phyloP scores from a whole-genome alignment of 495 filamentous ascomycete genomes.

The Xylaria palmicola region DNA sequence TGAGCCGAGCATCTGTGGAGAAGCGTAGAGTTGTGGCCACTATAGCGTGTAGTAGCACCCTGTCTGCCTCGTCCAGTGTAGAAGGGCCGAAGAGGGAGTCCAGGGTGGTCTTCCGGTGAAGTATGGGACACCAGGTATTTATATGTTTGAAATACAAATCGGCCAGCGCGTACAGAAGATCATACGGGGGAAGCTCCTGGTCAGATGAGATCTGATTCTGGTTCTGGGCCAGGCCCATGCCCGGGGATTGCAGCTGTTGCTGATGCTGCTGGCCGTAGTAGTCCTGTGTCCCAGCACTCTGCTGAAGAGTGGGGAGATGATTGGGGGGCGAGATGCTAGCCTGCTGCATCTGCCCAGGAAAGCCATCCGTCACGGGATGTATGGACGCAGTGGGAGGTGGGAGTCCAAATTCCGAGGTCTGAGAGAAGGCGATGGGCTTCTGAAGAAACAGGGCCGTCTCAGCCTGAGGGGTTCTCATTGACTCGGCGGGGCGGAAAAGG shows the following conservation, averaged over 20 bases:
- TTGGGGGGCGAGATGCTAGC: slow-evolving; percentile 37
- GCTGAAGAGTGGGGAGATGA: slow-evolving; percentile 29
- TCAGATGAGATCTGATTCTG: slow-evolving; percentile 52
- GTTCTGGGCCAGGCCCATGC: slow-evolving; percentile 36
- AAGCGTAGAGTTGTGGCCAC: slow-evolving; percentile 84
- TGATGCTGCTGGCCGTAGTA: slow-evolving; percentile 45
- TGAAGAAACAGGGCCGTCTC: slow-evolving; percentile 64
- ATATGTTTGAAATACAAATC: slow-evolving; percentile 90
- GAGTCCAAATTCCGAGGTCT: slow-evolving; percentile 37
- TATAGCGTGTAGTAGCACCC: slow-evolving; percentile 81
- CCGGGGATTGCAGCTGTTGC: slow-evolving; percentile 45
- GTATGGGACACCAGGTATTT: slow-evolving; percentile 87
- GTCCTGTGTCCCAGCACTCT: slow-evolving; percentile 38
- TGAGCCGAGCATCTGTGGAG: slow-evolving; percentile 70
- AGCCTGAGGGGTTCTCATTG: slow-evolving; percentile 52
- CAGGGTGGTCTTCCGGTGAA: slow-evolving; percentile 75
- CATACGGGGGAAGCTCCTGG: slow-evolving; percentile 80
- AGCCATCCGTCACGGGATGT: slow-evolving; percentile 33
- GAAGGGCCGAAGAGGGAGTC: slow-evolving; percentile 79
- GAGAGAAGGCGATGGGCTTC: slow-evolving; percentile 50
- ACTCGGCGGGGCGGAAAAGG: slow-evolving; percentile 38
- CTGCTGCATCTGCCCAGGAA: slow-evolving; percentile 33
- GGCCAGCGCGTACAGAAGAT: slow-evolving; percentile 74
- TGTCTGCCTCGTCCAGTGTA: slow-evolving; percentile 73
- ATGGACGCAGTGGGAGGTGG: slow-evolving; percentile 29